These are phyloP conservation scores for Botrytis fragariae DNA, from an alignment of 2,329 filamentous ascomycete species.

Conservation along the genomic window DNA sequence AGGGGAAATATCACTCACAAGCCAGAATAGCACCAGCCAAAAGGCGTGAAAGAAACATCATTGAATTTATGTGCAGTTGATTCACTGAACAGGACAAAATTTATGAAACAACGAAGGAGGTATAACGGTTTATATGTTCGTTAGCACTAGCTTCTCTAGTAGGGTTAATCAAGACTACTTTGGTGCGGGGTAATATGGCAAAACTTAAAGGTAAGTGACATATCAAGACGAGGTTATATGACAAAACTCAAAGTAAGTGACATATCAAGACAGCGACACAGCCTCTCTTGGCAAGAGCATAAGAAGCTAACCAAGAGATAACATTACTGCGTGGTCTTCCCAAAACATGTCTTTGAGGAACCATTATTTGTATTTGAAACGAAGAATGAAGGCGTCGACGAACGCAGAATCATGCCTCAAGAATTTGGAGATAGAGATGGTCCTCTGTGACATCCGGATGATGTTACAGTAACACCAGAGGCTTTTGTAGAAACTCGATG, in stretches of 20 bases:
- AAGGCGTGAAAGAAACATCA: background rate
- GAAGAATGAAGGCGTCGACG: background rate
- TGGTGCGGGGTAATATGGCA: background rate
- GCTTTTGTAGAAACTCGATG: background rate
- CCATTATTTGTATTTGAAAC: background rate
- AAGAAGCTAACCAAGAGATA: background rate
- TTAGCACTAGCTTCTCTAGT: background rate
- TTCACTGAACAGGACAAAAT: background rate
- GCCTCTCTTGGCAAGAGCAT: background rate
- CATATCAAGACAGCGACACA: background rate
- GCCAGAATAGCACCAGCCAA: background rate
- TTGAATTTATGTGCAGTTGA: background rate
- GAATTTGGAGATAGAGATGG: background rate
- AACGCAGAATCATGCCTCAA: background rate
- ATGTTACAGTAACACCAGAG: background rate
- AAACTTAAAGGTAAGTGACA: background rate
- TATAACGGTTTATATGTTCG: background rate
- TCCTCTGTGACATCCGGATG: background rate
- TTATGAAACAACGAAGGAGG: background rate
- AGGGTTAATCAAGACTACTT: background rate
- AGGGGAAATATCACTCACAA: background rate
- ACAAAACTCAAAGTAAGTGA: background rate
- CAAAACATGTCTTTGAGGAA: background rate
- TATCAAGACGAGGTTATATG: background rate
- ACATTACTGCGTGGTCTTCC: background rate